These are phyloP conservation scores for Benincasa hispida DNA, from an alignment of 306 rosid species.

Conservation along the genomic window DNA sequence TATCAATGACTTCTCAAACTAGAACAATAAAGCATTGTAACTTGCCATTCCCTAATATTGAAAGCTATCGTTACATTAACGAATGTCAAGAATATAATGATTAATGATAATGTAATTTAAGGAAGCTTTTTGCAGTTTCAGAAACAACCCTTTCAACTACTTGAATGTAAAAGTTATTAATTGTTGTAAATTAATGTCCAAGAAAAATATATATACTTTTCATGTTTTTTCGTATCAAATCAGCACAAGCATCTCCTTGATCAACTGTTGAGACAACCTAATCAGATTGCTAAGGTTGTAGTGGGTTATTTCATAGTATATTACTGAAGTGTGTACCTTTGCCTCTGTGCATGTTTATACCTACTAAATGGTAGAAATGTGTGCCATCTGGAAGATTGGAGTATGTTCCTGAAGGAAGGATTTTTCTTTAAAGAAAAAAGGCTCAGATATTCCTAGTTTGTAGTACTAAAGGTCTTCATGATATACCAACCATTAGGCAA, in stretches of 20 bases:
- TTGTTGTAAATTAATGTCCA: background rate
- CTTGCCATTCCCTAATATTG: background rate
- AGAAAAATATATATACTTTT: background rate
- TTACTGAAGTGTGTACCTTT: background rate
- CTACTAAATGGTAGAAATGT: background rate
- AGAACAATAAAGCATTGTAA: background rate
- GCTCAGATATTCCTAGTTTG: background rate
- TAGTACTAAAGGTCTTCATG: background rate
- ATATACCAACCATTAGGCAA: background rate
- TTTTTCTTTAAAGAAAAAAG: background rate
- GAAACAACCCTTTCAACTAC: background rate
- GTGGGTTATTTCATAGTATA: background rate
- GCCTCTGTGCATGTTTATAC: background rate
- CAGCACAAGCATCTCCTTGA: conserved; percentile 3
- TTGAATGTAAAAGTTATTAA: background rate
- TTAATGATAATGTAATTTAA: background rate
- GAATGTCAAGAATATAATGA: background rate
- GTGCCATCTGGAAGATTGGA: background rate
- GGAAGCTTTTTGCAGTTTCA: background rate
- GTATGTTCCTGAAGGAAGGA: background rate
- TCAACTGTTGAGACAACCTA: background rate
- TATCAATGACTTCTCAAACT: background rate
- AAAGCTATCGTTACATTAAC: background rate
- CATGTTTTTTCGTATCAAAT: background rate
- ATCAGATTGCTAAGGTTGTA: background rate